phyloP scores from a whole-genome alignment of 129 eudicot species.

The Saussurea involucrata region DNA sequence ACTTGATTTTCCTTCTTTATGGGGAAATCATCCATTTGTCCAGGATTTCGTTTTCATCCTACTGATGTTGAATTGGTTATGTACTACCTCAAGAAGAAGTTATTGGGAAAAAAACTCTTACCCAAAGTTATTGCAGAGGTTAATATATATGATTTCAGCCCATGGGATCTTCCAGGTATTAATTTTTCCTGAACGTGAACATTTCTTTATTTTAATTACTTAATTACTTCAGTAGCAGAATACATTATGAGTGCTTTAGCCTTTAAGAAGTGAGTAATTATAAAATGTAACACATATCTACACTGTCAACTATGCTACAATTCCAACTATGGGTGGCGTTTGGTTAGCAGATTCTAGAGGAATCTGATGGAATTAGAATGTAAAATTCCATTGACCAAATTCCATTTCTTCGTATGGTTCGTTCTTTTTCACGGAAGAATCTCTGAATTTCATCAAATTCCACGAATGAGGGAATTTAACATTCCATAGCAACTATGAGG shows the following conservation, averaged over 20 bases:
- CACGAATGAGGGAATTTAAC: too few relatives aligned
- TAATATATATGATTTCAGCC: slow-evolving; percentile 58
- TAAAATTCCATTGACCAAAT: too few relatives aligned
- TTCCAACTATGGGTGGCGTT: not conserved
- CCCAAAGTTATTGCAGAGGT: slow-evolving; percentile 60
- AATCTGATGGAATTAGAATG: too few relatives aligned
- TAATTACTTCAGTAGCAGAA: not conserved
- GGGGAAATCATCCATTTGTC: slow-evolving; percentile 37
- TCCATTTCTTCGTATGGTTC: too few relatives aligned
- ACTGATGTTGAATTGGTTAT: slow-evolving; percentile 64
- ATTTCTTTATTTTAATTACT: not conserved
- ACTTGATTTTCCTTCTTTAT: slow-evolving; percentile 22
- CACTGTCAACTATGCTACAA: not conserved
- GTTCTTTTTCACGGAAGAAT: too few relatives aligned
- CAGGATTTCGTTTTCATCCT: slow-evolving; percentile 77
- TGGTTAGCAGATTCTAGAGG: too few relatives aligned
- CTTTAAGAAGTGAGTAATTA: not conserved
- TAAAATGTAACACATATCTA: not conserved
- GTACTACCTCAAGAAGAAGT: slow-evolving; percentile 67
- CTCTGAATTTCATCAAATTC: too few relatives aligned
- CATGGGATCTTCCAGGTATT: slow-evolving; percentile 87
- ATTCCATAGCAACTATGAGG: too few relatives aligned
- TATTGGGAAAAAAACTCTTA: slow-evolving; percentile 40
- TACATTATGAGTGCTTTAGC: not conserved
- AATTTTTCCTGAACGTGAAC: not conserved